Conservation (phyloP, 495 filamentous ascomycete genomes). For the Penicillium pulvis region DNA sequence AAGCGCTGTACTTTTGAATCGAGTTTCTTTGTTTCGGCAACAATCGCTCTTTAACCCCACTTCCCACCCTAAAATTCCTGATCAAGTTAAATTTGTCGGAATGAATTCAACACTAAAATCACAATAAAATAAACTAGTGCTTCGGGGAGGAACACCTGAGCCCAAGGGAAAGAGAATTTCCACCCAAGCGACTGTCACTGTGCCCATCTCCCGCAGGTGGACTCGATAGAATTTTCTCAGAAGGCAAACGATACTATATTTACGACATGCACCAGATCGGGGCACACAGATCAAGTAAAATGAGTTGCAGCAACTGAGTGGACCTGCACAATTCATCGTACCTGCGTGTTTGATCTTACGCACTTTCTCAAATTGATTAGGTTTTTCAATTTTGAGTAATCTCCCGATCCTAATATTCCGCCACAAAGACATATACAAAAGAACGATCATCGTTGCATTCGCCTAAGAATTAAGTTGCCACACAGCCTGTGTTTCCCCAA, state of each 20-base stretch:
- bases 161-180: constrained; percentile 24
- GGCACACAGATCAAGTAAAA: not conserved
- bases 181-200: constrained; percentile 27
- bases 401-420: not conserved
- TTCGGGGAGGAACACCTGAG: constrained; percentile 1
- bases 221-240: not conserved
- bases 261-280: constrained; percentile 4
- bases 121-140: not conserved
- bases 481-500: not conserved
- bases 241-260: not conserved
- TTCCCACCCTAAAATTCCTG: not conserved
- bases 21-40: not conserved
- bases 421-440: constrained; percentile 2
- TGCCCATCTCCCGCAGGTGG: constrained; percentile 29
- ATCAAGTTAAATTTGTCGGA: not conserved
- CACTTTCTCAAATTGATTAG: too few relatives aligned
- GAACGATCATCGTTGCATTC: constrained; percentile 4
- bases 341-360: constrained; percentile 18
- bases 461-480: constrained; percentile 2
- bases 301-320: constrained; percentile 3
- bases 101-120: not conserved
- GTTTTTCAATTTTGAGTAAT: not conserved
- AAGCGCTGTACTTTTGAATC: constrained; percentile 26
- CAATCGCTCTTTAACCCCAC: not conserved
- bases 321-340: constrained; percentile 14